Evolutionary conservation across 1,284 basidiomycete species (phyloP), one percentile per base, ranked within the genome.

Genomic region (Cutaneotrichosporon sp.): DNA sequence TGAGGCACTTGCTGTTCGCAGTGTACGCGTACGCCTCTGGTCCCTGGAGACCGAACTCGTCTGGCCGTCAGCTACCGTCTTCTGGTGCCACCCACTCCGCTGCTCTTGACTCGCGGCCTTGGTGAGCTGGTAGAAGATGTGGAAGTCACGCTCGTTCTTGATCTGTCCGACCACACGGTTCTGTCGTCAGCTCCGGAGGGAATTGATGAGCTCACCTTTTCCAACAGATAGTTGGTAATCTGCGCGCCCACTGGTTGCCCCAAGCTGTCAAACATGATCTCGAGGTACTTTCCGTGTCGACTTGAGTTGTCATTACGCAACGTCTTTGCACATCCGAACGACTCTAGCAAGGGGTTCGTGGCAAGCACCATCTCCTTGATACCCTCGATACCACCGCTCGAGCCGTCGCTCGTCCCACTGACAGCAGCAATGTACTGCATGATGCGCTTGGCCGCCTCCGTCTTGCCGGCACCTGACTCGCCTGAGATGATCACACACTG

Each of bases 281-380:
- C 94, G 24, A 98, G 80, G 74, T 98, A 99, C 80, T 99, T 99
- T 46, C 96, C 94, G 81, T 98, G 96, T 61, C 96, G 86, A 82
- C 89, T 93, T 7, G 90, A 94, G 74, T 99, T 99, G 77, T 99
- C 97, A 74, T 99, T 99, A 52, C 96, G 83, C 57, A 99, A 80
- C 16, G 96, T 99, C 79, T 98, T 99, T 24, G 96, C 96, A 76
- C 96, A 98, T 22, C 96, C 96, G 63, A 99, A 99, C 76, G 90
- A 94, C 76, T 99, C 96, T 59, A 99, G 79, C 35, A 99, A 76
- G 20, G 96, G 96, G 73, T 99, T 98, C 16, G 96, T 99, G 9
- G 96, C 96, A 37, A 99, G 79, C n/a, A 98, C 96, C 96, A 99
- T 99, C 70, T 98, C 93, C 79, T 98, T 97, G 75, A 98, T 93